Percentiles rank a stretch among this genome's conserved stretches.
Evolutionary conservation across 176 grass and related monocot species (phyloP).

Genomic region (Musa itinerans): DNA sequence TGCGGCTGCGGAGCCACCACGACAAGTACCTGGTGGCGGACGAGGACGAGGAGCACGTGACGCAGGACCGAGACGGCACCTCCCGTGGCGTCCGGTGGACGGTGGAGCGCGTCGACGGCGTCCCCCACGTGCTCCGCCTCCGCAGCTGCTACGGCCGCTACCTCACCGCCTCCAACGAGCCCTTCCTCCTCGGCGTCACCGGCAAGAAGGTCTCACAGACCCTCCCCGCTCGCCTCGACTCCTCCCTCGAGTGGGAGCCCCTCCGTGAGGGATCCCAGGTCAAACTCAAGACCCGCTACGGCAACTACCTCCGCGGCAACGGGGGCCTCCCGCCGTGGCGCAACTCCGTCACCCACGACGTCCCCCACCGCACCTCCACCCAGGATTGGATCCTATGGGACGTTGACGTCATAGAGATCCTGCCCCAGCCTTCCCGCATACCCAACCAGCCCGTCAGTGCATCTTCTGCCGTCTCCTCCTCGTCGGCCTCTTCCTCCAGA

Average conservation of each 20-base stretch:
- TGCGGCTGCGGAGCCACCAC: conserved; percentile 67
- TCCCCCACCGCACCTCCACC: conserved; percentile 20
- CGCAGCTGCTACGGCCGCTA: conserved; percentile 67
- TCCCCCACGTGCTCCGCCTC: conserved; percentile 49
- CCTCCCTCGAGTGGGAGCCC: conserved; percentile 70
- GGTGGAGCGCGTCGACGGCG: conserved; percentile 42
- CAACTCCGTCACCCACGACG: conserved; percentile 26
- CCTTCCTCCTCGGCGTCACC: conserved; percentile 39
- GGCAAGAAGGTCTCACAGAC: conserved; percentile 69
- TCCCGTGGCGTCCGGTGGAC: conserved; percentile 55
- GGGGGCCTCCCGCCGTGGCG: conserved; percentile 23
- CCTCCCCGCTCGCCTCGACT: conserved; percentile 48
- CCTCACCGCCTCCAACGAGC: conserved; percentile 79
- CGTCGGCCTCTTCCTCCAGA: neutral
- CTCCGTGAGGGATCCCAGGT: neutral
- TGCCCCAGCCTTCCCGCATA: neutral
- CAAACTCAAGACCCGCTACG: conserved; percentile 21
- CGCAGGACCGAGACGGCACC: conserved; percentile 52
- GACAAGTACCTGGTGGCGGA: conserved; percentile 79
- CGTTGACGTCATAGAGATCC: conserved; percentile 12
- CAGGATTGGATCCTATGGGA: conserved; percentile 29
- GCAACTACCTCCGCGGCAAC: conserved; percentile 25
- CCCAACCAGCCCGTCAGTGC: neutral
- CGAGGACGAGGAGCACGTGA: conserved; percentile 63
- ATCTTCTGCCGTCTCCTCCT: neutral